Evolutionary conservation across 768 basidiomycete genomes (phyloP), one percentile per base, ranked within the genome.

Genomic region (Boletales sp.): DNA sequence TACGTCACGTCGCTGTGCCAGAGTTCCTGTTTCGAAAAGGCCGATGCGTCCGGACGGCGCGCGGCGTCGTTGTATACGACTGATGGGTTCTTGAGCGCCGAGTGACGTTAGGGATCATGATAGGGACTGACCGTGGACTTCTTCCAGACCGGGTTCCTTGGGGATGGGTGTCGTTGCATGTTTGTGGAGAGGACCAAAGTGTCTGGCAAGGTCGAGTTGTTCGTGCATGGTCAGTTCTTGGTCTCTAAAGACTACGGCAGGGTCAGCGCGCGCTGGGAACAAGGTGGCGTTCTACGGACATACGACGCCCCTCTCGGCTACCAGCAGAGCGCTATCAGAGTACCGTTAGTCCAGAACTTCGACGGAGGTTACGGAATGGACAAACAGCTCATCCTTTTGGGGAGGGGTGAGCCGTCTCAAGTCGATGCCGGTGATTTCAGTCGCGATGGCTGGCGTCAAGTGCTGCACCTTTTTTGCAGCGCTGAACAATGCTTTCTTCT

Each of bases 1-100:
- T 90, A 93, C 5, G 86, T 52, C 50, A 87, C 87, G 65, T 93
- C 91, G 3, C 84, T 81, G 68, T 91, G 89, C 83, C 86, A 90
- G 17, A 92, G 75, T 56, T 90, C 90, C 13, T 83, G 56, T 62
- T 86, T 84, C 12, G 86, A 78, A 62, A 86, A 91, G 7, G 85
- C 77, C 31, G 76, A 68, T 5, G 79, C 60, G 57, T 87, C 82
- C 10, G 83, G 83, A 44, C 83, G 79, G 15, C 80, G 74, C 10
- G 79, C 80, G 19, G 76, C 70, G 64, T 86, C 83, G 52, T 80
- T 86, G 66, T 85, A 90, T 21, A 87, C 85, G 41, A 87, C 86
- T 85, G 58, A 14, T 47, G 30, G 51, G 43, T 39, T 34, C 44
- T 48, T 55, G 46, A 55, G 46, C 46, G 21, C 17, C 44, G n/a